Base-by-base conservation (phyloP, 2,329 filamentous ascomycete species). In the Fusarium sp. region DNA sequence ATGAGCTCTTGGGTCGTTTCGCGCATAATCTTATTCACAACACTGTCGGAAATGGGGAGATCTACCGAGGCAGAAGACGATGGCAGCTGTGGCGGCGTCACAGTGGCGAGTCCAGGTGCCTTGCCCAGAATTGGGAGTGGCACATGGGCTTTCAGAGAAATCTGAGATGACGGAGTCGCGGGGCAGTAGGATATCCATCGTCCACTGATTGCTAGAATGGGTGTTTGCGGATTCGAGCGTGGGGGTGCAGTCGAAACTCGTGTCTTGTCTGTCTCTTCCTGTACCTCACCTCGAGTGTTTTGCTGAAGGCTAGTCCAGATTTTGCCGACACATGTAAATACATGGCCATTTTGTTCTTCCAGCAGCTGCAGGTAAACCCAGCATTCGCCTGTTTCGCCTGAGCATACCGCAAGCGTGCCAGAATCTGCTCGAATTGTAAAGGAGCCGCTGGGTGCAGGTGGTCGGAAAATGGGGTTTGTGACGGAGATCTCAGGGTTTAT, bases 261-360 rank as follows among this genome's bases (percentile, higher is more conserved):
- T 39, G 65, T 69, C 60, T 81, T 80, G 63, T 85, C 84, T 18
- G 77, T 71, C 64, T 88, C 86, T 61, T 85, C 82, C 2, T 80
- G 72, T 26, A 81, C 77, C 30, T 87, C 84, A 25, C 82, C 82
- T 62, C 84, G 84, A 19, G 82, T 79, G 30, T 82, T 81, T 69
- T 89, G 86, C 76, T 96, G 93, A 28, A 97, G 83, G 45, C 90
- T 90, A 1, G 96, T 98, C 96, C 96, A 99, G 19, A 97, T 82
- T 81, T 99, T 99, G 21, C 91, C 94, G 58, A 96, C 84, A 74
- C 94, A 98, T 39, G 80, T 83, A 77, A 86, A 90, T 45, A 81
- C 70, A 23, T 81, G 80, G 2, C 79, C 76, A 23, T 86, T 85
- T 48, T 81, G 79, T 2, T 79, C 75, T 57, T 80, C 76, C 12